Evolutionary conservation across 208 protist species (phyloP), one percentile per base, ranked within the genome.

Genomic region (Trypanosoma theileri): DNA sequence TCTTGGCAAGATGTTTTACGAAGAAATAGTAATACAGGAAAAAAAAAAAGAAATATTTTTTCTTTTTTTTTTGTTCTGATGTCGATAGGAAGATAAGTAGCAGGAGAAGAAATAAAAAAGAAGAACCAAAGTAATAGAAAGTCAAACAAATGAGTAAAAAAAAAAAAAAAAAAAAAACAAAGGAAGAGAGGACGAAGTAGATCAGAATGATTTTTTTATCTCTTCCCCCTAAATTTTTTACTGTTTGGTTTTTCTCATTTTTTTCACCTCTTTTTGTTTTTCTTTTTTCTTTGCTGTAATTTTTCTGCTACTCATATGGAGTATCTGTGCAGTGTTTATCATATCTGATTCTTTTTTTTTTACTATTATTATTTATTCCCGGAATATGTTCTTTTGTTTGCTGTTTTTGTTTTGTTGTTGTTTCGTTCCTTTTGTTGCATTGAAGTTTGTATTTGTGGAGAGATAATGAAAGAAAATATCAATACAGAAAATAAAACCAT

Each of bases 301-400:
- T 7, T 13, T 46, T 35, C 19, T 66, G 26, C 31, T 46, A 57
- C 9, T 71, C 40, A 9, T 41, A 53, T 26, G 31, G 6, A 13
- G 31, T n/a, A 17, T 64, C 24, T 64, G 56, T 48, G 44, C 28
- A 45, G 26, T 73, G 46, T 73, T 45, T 73, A 60, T 16, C 28
- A 35, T 35, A 35, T 6, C 28, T 35, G 6, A 8, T 35, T 35
- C 28, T 35, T 35, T 35, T 35, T 35, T 35, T 35, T 35, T 35
- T 35, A 35, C 6, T 35, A 8, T 35, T 35, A 8, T 35, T 35
- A 35, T 8, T 35, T 35, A 35, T 35, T 35, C 28, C 28, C 28
- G 28, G 28, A 35, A 35, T 35, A 6, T 35, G 28, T 35, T 35
- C 28, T 35, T 35, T 35, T 35, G 1, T 35, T 35, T 35, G 28